Conservation (phyloP, 768 basidiomycete genomes). For the Amanita inopinata region DNA sequence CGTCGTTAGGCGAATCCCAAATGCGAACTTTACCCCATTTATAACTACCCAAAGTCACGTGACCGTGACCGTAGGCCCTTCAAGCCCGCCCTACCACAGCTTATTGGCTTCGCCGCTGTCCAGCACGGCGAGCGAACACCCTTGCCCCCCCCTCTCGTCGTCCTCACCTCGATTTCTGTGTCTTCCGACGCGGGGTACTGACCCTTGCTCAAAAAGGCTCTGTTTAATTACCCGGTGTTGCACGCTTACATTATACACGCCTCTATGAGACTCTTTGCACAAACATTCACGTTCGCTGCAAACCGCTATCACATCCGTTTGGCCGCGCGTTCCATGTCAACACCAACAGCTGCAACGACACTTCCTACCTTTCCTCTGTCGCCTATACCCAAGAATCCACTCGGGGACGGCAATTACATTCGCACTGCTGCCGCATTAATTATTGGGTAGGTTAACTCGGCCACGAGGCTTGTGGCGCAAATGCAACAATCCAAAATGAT, state of each 20-base stretch:
- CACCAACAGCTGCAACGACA: background rate
- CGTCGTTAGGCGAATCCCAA: too few relatives aligned
- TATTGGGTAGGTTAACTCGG: slow-evolving; percentile 48
- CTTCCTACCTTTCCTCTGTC: slow-evolving; percentile 38
- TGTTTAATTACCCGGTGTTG: background rate
- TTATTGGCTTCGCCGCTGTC: background rate
- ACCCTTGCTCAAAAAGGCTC: background rate
- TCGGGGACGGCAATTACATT: slow-evolving; percentile 65
- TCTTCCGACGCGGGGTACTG: background rate
- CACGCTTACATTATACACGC: background rate
- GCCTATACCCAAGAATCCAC: slow-evolving; percentile 49
- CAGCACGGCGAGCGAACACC: background rate
- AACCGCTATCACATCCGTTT: background rate
- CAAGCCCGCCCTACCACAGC: too few relatives aligned
- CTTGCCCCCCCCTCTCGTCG: background rate
- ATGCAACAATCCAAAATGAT: background rate
- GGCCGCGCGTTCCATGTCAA: background rate
- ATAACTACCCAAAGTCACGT: too few relatives aligned
- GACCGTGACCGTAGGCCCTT: too few relatives aligned
- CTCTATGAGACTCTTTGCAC: background rate
- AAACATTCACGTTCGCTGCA: background rate
- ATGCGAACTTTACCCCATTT: too few relatives aligned
- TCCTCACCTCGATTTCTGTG: background rate
- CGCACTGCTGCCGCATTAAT: slow-evolving; percentile 65
- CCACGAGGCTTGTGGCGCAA: background rate